Conservation (phyloP, 441 rosid genomes). For the Breynia disticha region DNA sequence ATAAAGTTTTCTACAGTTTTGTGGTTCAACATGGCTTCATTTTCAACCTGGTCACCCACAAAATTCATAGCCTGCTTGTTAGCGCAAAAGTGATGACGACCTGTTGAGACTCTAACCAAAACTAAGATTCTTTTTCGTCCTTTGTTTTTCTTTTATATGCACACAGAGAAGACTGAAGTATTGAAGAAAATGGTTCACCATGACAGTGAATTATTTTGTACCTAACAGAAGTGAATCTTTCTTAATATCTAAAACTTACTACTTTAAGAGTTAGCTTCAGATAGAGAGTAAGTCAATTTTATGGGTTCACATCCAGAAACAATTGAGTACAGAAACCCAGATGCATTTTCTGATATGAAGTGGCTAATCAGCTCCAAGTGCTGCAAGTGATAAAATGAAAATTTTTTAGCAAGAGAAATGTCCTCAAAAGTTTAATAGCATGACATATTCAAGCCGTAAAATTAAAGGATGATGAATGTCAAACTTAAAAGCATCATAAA, state of each 20-base stretch:
- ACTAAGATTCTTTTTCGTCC: too few species aligned
- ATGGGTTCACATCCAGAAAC: not conserved
- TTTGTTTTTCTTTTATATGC: too few species aligned
- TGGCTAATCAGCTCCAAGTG: not conserved
- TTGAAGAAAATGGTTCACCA: too few species aligned
- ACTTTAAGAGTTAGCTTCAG: not conserved
- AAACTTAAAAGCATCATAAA: not conserved
- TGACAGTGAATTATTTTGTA: not conserved
- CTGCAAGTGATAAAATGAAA: slow-evolving; percentile 1
- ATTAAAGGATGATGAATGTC: not conserved
- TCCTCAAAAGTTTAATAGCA: not conserved
- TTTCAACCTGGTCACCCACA: too few species aligned
- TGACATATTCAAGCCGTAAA: not conserved
- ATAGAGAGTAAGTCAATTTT: not conserved
- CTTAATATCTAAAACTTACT: not conserved
- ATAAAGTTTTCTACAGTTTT: too few species aligned
- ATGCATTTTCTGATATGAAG: not conserved
- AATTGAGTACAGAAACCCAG: not conserved
- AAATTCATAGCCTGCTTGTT: too few species aligned
- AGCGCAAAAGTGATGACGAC: too few species aligned
- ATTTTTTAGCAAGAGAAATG: not conserved
- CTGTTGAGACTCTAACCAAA: too few species aligned
- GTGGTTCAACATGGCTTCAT: too few species aligned
- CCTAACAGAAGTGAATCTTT: not conserved
- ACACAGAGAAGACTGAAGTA: too few species aligned